These are phyloP conservation scores for Cucumis sativus DNA, from an alignment of 306 rosid genomes.

Conservation along the genomic window DNA sequence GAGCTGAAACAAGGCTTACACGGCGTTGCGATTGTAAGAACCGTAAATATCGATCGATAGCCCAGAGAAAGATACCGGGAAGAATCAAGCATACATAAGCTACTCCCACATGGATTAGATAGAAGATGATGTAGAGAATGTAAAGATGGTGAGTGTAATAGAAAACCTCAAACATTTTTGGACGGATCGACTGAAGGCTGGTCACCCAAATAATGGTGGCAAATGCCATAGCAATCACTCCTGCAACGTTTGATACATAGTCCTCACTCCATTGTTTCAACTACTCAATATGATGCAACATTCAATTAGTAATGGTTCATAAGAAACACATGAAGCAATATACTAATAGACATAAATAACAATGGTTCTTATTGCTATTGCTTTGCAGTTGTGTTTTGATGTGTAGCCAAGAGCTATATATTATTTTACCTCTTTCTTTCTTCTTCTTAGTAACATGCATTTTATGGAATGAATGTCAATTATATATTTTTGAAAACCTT, in stretches of 20 bases:
- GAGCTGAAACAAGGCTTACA: slow-evolving; percentile 33
- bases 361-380: not conserved
- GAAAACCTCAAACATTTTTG: slow-evolving; percentile 59
- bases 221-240: slow-evolving; percentile 33
- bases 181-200: slow-evolving; percentile 26
- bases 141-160: slow-evolving; percentile 64
- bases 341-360: not conserved
- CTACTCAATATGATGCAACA: slow-evolving; percentile 5
- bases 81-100: slow-evolving; percentile 35
- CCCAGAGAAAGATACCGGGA: slow-evolving; percentile 62
- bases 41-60: slow-evolving; percentile 43
- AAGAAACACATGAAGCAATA: not conserved
- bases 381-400: not conserved
- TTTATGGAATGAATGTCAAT: too few relatives aligned
- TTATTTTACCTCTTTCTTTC: too few relatives aligned
- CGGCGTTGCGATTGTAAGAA: slow-evolving; percentile 45
- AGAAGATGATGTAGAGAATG: slow-evolving; percentile 40
- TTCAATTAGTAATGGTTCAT: not conserved
- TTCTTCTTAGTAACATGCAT: too few relatives aligned
- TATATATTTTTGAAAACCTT: too few relatives aligned
- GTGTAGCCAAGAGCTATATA: not conserved
- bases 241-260: slow-evolving; percentile 46
- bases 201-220: slow-evolving; percentile 51
- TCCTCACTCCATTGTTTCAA: slow-evolving; percentile 36
- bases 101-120: slow-evolving; percentile 44